Conservation (phyloP, 768 basidiomycete species). For the Rhizopogon sp. region DNA sequence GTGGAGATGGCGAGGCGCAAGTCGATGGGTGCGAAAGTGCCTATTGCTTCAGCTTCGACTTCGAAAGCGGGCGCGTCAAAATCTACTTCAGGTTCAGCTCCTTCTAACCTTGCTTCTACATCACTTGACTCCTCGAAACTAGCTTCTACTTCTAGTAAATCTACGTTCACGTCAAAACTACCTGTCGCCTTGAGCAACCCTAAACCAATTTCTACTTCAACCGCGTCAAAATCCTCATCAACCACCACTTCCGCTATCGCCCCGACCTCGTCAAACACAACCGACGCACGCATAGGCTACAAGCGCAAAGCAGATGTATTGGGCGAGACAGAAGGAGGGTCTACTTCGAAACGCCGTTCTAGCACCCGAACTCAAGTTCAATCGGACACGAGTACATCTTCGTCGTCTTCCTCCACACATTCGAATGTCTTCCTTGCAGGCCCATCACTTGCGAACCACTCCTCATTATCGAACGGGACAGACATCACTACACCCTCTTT, state of each 20-base stretch:
- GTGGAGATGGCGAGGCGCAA: slow-evolving; percentile 17
- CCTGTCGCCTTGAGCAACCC: not conserved
- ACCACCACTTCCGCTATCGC: not conserved
- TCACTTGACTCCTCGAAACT: not conserved
- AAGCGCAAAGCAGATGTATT: not conserved
- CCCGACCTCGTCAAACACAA: not conserved
- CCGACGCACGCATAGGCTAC: not conserved
- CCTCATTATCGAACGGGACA: slow-evolving; percentile 25
- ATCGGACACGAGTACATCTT: not conserved
- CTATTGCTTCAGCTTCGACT: not conserved
- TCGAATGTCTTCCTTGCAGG: not conserved
- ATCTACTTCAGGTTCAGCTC: not conserved
- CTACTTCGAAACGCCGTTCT: not conserved
- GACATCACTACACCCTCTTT: slow-evolving; percentile 61
- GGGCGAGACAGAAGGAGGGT: not conserved
- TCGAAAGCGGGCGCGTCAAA: too few relatives aligned
- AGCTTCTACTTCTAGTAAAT: not conserved
- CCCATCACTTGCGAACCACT: not conserved
- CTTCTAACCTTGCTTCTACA: not conserved
- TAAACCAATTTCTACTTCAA: not conserved
- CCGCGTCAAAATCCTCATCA: not conserved
- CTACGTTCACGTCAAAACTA: not conserved
- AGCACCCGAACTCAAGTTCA: not conserved
- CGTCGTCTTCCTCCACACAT: not conserved
- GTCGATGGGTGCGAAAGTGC: slow-evolving; percentile 29